Evolutionary conservation across 352 stramenopile genomes (phyloP).

Genomic region (Pythium brassicae): DNA sequence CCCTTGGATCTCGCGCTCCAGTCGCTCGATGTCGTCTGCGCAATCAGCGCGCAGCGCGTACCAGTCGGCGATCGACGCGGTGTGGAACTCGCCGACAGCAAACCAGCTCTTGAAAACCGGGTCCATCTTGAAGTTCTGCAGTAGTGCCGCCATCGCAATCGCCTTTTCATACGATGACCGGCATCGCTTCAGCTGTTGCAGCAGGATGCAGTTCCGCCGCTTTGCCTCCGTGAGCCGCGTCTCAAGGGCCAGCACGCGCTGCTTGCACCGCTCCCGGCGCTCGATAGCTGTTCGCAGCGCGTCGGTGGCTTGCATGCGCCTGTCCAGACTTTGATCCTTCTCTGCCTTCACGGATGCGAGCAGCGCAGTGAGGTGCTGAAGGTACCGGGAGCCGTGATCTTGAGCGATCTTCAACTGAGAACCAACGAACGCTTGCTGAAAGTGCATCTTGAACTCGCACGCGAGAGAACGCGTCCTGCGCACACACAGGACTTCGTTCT

Average conservation of each 20-base stretch:
- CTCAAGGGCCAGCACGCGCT: constrained; percentile 14
- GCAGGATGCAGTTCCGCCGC: constrained; percentile 14
- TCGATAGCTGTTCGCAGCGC: constrained; percentile 13
- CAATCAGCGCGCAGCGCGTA: constrained; percentile 23
- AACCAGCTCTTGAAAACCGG: constrained; percentile 32
- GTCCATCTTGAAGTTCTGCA: constrained; percentile 36
- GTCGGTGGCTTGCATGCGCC: constrained; percentile 4
- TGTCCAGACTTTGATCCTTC: constrained; percentile 14
- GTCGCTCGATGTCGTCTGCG: constrained; percentile 15
- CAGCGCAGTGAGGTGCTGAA: constrained; percentile 8
- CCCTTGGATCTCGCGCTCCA: constrained; percentile 19
- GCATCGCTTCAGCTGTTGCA: constrained; percentile 18
- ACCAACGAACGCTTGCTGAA: constrained; percentile 15
- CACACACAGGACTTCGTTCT: constrained; percentile 5
- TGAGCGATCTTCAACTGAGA: constrained; percentile 13
- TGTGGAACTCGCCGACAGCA: constrained; percentile 26
- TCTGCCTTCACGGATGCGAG: constrained; percentile 1
- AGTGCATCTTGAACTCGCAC: constrained; percentile 20
- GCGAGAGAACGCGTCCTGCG: constrained; percentile 7
- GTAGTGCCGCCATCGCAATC: constrained; percentile 9
- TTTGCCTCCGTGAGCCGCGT: constrained; percentile 15
- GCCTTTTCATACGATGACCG: constrained; percentile 24
- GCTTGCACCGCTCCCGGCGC: constrained; percentile 18
- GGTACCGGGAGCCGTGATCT: constrained; percentile 1
- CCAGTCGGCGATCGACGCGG: constrained; percentile 19